Conservation (phyloP, 352 stramenopile genomes). For the Elongisporangium senticosum region DNA sequence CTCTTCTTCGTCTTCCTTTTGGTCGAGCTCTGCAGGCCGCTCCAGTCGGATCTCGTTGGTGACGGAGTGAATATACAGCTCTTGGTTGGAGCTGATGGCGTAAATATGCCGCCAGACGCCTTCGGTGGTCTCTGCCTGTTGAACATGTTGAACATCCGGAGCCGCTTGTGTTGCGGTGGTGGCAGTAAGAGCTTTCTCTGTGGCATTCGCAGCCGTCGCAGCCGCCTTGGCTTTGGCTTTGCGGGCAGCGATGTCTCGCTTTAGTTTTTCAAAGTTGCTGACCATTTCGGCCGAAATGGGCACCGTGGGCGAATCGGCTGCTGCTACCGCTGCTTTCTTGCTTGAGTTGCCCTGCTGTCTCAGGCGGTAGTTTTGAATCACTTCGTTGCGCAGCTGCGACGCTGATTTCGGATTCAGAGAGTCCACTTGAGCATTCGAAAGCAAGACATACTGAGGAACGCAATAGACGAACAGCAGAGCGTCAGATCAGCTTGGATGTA, state of each 20-base stretch:
- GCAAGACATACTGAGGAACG: slow-evolving; percentile 53
- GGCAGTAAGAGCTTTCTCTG: not conserved
- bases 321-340: slow-evolving; percentile 24
- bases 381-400: slow-evolving; percentile 56
- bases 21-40: slow-evolving; percentile 15
- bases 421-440: slow-evolving; percentile 77
- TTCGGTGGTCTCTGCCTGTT: slow-evolving; percentile 5
- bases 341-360: slow-evolving; percentile 31
- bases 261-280: slow-evolving; percentile 68
- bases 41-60: slow-evolving; percentile 71
- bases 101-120: slow-evolving; percentile 71
- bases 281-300: slow-evolving; percentile 54
- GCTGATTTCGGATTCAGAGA: slow-evolving; percentile 69
- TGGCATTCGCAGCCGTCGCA: slow-evolving; percentile 10
- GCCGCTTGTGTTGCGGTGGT: slow-evolving; percentile 1
- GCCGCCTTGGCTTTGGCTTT: slow-evolving; percentile 37
- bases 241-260: slow-evolving; percentile 58
- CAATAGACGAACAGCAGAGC: not conserved
- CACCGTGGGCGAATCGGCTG: slow-evolving; percentile 18
- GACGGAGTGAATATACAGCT: slow-evolving; percentile 76
- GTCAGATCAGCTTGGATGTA: slow-evolving; percentile 3
- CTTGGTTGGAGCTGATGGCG: slow-evolving; percentile 44
- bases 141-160: not conserved
- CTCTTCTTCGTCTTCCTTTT: not conserved
- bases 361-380: slow-evolving; percentile 59